Percentiles rank a stretch among this genome's conserved stretches.
Conservation (phyloP, 2,329 filamentous ascomycete genomes). For the Ceratocystis papillata region DNA sequence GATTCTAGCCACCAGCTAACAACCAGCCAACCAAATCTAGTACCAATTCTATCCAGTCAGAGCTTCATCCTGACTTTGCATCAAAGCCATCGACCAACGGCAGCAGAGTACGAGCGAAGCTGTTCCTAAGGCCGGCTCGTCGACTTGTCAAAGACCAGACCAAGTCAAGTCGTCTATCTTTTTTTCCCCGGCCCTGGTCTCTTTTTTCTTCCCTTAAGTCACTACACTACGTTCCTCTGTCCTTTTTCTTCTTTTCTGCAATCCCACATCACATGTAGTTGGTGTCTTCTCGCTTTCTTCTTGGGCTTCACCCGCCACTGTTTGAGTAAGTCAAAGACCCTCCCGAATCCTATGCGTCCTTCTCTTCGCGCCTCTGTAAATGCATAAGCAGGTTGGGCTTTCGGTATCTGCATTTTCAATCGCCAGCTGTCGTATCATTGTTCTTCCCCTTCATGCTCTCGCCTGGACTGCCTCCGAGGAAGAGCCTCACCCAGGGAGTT, state of each 20-base stretch:
- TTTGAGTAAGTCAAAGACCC: constrained; percentile 9
- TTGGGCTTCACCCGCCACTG: constrained; percentile 11
- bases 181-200: background rate
- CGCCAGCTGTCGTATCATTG: background rate
- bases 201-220: background rate
- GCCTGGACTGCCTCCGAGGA: too few relatives aligned
- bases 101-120: background rate
- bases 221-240: background rate
- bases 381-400: background rate
- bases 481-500: too few relatives aligned
- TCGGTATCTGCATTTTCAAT: background rate
- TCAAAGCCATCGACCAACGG: background rate
- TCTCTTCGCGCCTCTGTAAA: background rate
- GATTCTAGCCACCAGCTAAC: background rate
- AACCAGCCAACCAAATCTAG: background rate
- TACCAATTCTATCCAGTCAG: constrained; percentile 9
- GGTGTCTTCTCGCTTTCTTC: background rate
- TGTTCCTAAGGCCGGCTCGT: background rate
- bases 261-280: constrained; percentile 1
- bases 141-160: background rate
- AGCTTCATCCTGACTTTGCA: background rate
- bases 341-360: background rate
- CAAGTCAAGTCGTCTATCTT: background rate
- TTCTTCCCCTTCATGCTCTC: background rate
- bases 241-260: background rate